Conservation (phyloP, 306 rosid species). For the Delonix regia region DNA sequence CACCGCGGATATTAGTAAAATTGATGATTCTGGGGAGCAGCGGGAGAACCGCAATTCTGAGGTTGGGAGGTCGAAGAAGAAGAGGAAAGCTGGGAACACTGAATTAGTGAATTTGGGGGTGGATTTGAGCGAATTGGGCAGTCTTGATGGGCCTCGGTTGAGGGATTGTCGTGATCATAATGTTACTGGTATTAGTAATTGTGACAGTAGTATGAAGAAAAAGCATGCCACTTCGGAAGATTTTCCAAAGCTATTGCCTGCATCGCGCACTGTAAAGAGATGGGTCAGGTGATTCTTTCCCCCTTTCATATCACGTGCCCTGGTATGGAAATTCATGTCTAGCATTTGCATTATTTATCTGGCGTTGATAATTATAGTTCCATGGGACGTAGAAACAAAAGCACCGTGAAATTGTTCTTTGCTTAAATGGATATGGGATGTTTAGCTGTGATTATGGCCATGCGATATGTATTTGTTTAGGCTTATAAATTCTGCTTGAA, state of each 20-base stretch:
- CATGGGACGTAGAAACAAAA: background rate
- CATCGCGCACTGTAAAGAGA: constrained; percentile 62
- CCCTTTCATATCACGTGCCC: background rate
- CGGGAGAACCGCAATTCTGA: background rate
- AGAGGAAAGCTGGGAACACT: constrained; percentile 53
- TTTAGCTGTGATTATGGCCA: background rate
- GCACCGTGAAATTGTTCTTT: background rate
- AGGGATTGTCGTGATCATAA: constrained; percentile 67
- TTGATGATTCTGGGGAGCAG: constrained; percentile 1
- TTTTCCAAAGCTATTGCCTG: constrained; percentile 45
- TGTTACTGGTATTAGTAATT: constrained; percentile 7
- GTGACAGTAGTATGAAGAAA: constrained; percentile 36
- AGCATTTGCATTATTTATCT: background rate
- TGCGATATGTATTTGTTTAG: constrained; percentile 4
- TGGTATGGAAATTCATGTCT: background rate
- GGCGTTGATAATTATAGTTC: constrained; percentile 4
- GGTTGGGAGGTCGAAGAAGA: constrained; percentile 40
- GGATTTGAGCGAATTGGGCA: constrained; percentile 55
- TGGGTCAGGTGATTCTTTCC: constrained; percentile 68
- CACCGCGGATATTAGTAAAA: background rate
- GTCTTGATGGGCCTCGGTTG: constrained; percentile 66
- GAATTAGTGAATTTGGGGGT: constrained; percentile 78
- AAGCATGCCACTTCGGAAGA: constrained; percentile 51
- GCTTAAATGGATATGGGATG: background rate
- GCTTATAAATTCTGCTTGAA: constrained; percentile 16